Conservation (phyloP, 2,329 filamentous ascomycete genomes). For the Corinectria fuckeliana region DNA sequence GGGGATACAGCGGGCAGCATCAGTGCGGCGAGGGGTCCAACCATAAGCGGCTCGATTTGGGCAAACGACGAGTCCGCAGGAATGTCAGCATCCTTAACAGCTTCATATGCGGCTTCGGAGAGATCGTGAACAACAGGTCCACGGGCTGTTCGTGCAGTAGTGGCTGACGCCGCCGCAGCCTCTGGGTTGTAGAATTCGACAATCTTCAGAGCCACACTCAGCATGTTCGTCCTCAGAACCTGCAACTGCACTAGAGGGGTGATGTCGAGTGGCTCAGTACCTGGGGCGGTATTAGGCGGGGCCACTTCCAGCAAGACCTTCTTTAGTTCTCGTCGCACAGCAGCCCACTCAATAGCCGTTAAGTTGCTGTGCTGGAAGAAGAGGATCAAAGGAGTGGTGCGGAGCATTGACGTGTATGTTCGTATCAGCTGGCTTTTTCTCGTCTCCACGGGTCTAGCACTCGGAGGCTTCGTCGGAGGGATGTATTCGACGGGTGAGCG, state of each 20-base stretch:
- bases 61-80: slow-evolving; percentile 53
- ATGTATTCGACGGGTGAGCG: slow-evolving; percentile 55
- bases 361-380: slow-evolving; percentile 79
- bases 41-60: slow-evolving; percentile 76
- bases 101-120: slow-evolving; percentile 58
- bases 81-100: slow-evolving; percentile 48
- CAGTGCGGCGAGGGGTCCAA: slow-evolving; percentile 81
- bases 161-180: slow-evolving; percentile 43
- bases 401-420: slow-evolving; percentile 86
- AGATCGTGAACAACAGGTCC: slow-evolving; percentile 57
- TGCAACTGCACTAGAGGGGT: slow-evolving; percentile 75
- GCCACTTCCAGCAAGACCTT: slow-evolving; percentile 53
- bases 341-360: slow-evolving; percentile 68
- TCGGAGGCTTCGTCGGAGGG: slow-evolving; percentile 81
- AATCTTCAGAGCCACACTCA: slow-evolving; percentile 82
- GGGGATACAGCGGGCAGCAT: slow-evolving; percentile 85
- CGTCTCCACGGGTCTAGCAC: slow-evolving; percentile 82
- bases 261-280: slow-evolving; percentile 51
- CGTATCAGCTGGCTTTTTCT: slow-evolving; percentile 89
- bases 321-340: slow-evolving; percentile 51
- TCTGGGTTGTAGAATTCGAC: slow-evolving; percentile 79
- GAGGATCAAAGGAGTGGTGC: slow-evolving; percentile 82
- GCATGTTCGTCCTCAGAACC: slow-evolving; percentile 87
- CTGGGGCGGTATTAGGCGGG: slow-evolving; percentile 34
- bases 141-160: slow-evolving; percentile 39